Base-by-base conservation (phyloP, 164 flowering plant species). In the Buxus sempervirens region DNA sequence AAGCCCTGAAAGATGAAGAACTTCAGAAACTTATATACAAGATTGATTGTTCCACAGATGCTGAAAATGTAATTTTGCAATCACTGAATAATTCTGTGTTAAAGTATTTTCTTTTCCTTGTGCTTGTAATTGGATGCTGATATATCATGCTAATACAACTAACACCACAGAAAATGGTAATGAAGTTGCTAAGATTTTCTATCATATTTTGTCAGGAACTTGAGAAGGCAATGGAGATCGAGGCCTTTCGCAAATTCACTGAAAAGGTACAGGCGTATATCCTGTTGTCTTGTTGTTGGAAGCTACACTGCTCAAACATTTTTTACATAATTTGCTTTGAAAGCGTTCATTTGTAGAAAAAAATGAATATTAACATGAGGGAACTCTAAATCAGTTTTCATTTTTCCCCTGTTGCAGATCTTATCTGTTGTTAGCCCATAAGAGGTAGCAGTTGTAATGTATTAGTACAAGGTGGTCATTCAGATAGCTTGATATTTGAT, bases 181-280 rank as follows among this genome's bases (percentile, higher is more conserved):
- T 32, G 38, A 45, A 45, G 51, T 1, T 45, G 1, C 51, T 45
- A 45, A 45, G 18, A 4, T 45, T n/a, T n/a, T 1, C 1, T 45
- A 15, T 45, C 2, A 45, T 15, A 26, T 24, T 54, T 68, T 62
- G 7, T 49, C 71, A 88, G 96, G 91, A 90, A 73, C 84, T 88
- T 4, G 89, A 86, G 24, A 87, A 81, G 77, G 90, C 88, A 42
- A 85, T 88, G 88, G 86, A 76, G 63, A 57, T 71, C 1, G 88
- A 87, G 67, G 77, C 24, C 38, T 90, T 90, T 71, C 78, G 81
- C 69, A 65, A 78, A 28, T 87, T 90, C 66, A 72, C 89, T 36
- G 88, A 87, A 68, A 88, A 88, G 90, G 96, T 88, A 82, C 49
- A 48, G 5, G 56, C 63, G 38, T 41, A 22, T 19, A 20, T 56